These are phyloP conservation scores for Aegle marmelos DNA, from an alignment of 345 rosid genomes.

Conservation along the genomic window DNA sequence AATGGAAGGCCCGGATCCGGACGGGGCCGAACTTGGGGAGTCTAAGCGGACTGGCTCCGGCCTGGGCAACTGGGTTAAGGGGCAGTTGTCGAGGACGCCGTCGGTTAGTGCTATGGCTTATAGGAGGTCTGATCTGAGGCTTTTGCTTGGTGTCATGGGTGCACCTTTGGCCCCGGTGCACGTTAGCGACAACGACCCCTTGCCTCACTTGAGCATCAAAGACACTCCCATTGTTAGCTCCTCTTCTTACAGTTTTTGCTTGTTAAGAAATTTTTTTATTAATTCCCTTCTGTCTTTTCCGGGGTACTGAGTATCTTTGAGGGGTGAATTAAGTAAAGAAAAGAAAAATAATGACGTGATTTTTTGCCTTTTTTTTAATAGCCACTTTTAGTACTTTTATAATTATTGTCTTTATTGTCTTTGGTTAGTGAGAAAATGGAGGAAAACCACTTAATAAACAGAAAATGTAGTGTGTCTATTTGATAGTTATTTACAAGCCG, in stretches of 20 bases:
- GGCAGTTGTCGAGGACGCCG: conserved; percentile 64
- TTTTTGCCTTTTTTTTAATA: not conserved
- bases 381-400: not conserved
- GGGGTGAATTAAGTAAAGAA: not conserved
- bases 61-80: conserved; percentile 86
- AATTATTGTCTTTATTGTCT: not conserved
- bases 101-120: conserved; percentile 45
- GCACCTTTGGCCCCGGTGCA: conserved; percentile 90
- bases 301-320: not conserved
- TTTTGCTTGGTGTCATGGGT: conserved; percentile 84
- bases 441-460: not conserved
- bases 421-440: conserved; percentile 24
- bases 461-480: not conserved
- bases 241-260: not conserved
- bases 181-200: conserved; percentile 63
- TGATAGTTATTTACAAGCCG: not conserved
- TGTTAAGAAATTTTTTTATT: not conserved
- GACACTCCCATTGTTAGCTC: conserved; percentile 82
- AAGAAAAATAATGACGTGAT: not conserved
- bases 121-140: conserved; percentile 68
- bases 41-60: conserved; percentile 59
- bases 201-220: conserved; percentile 84
- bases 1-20: conserved; percentile 97
- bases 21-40: conserved; percentile 51
- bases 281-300: not conserved